These are phyloP conservation scores for Torulaspora delbrueckii DNA, from an alignment of 805 yeast species.

Conservation along the genomic window DNA sequence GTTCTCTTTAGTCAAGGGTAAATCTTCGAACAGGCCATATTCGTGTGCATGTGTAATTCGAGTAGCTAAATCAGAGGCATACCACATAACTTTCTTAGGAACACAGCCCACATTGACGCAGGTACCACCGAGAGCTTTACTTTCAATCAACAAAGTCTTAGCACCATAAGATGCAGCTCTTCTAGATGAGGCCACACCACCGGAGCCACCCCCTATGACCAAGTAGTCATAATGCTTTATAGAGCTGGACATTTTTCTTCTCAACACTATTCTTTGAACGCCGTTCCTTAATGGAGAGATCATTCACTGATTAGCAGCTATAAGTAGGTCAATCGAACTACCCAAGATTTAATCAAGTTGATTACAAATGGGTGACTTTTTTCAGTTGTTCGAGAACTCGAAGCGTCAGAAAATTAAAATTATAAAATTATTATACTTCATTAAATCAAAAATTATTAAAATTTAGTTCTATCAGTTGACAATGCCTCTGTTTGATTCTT, in stretches of 20 bases:
- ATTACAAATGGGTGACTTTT: conserved; percentile 1
- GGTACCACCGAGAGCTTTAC: conserved; percentile 87
- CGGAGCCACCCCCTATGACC: conserved; percentile 98
- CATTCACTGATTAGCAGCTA: conserved; percentile 1
- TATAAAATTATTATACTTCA: background rate
- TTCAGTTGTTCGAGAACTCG: background rate
- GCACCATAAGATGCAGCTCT: conserved; percentile 95
- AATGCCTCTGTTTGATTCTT: background rate
- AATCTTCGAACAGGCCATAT: conserved; percentile 70
- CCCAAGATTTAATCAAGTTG: background rate
- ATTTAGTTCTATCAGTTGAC: background rate
- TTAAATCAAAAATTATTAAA: background rate
- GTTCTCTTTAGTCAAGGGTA: conserved; percentile 45
- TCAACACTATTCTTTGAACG: conserved; percentile 10
- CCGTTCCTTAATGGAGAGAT: conserved; percentile 1
- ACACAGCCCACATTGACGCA: conserved; percentile 99
- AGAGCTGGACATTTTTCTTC: conserved; percentile 51
- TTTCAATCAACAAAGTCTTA: conserved; percentile 76
- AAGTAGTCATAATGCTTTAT: conserved; percentile 73
- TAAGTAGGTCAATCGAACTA: background rate
- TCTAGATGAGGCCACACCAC: conserved; percentile 98
- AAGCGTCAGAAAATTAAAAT: conserved; percentile 1
- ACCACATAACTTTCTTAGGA: conserved; percentile 99
- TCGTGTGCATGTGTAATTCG: conserved; percentile 69
- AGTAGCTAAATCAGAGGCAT: conserved; percentile 85